Base-by-base conservation (phyloP, 768 basidiomycete genomes). In the Suillus paluster region DNA sequence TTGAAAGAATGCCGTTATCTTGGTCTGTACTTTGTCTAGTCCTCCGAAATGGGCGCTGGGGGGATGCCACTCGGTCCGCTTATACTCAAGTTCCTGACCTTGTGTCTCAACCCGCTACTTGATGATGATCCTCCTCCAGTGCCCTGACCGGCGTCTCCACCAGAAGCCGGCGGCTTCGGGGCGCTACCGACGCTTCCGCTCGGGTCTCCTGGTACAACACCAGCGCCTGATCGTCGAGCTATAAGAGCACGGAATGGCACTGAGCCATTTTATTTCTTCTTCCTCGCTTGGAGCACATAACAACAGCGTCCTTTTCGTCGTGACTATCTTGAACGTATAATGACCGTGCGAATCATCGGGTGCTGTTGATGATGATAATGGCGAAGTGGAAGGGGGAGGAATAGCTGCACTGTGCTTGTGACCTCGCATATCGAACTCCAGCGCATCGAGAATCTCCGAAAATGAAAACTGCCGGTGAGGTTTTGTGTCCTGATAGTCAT, bases 251-350 rank as follows among this genome's bases (percentile, higher is more conserved):
- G 89, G n/a, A 42, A 99, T 86, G 11, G 97, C 95, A 56, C 95
- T 95, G 52, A 99, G 80, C 97, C 97, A 99, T 75, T 91, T 93
- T 74, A 99, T 96, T 78, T 99, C 97, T 68, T 99, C 97, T 68
- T 98, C 97, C 75, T 99, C 97, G 61, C 85, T 90, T 17, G 97
- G 97, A 8, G 97, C 97, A 69, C 95, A 97, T 27, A 99, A 80
- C 58, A 97, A 75, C 62, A 95, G 79, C 19, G 92, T 91, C 63
- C 94, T 86, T 75, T 97, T 95, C 58, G 97, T 95, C 41, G 95
- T 97, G 67, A 99, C 90, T 59, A 99, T 90, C 78, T 97, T 95
- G 87, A 99, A 99, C 57, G 92, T 93, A 72, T 89, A 84, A 11
- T 77, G 74, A 25, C 77, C 75, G 57, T 76, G 78, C 36, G 77